Evolutionary conservation across 163 green algal genomes (phyloP).

Genomic region (Coccomyxa subellipsoidea): DNA sequence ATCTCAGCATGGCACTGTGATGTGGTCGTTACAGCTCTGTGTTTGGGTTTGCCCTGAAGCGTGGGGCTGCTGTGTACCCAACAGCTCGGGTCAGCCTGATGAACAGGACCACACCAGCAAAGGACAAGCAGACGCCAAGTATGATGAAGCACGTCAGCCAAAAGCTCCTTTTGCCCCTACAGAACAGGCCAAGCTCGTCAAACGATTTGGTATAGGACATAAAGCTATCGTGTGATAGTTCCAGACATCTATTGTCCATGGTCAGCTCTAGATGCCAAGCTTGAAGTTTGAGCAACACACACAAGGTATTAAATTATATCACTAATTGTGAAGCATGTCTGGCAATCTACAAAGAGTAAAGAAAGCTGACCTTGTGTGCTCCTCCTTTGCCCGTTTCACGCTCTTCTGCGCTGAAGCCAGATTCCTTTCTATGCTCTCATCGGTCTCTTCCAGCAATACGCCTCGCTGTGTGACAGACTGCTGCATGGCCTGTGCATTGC

Average conservation of each 20-base stretch:
- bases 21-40: neutral
- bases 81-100: constrained; percentile 36
- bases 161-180: constrained; percentile 19
- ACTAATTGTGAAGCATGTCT: neutral
- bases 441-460: constrained; percentile 56
- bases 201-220: neutral
- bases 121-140: constrained; percentile 25
- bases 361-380: constrained; percentile 16
- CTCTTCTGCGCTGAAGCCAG: constrained; percentile 9
- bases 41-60: neutral
- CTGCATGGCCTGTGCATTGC: constrained; percentile 59
- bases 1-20: too few species aligned
- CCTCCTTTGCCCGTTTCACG: constrained; percentile 16
- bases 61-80: constrained; percentile 23
- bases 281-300: too few species aligned
- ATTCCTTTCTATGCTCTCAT: constrained; percentile 51
- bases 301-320: neutral
- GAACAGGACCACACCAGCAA: constrained; percentile 43
- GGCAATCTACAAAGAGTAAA: neutral
- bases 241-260: too few species aligned
- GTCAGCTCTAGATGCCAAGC: neutral
- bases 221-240: too few species aligned
- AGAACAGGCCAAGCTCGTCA: neutral
- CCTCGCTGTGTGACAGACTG: constrained; percentile 40
- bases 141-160: constrained; percentile 40